Evolutionary conservation across 2,329 filamentous ascomycete species (phyloP), one percentile per base, ranked within the genome.

Genomic region (Colletotrichum sidae): DNA sequence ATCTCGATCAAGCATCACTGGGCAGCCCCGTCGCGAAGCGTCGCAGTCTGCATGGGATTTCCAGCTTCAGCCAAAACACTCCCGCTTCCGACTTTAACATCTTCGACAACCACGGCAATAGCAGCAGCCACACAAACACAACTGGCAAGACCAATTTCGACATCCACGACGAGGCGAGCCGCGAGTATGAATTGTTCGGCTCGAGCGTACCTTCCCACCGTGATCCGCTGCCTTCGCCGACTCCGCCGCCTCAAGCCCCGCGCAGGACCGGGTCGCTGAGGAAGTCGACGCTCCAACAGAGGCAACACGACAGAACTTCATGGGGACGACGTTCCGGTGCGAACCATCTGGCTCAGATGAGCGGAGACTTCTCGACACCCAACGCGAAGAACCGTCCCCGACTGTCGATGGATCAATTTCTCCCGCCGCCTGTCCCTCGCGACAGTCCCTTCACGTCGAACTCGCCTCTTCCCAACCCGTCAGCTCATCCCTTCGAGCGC

Each of bases 1-100:
- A 93, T 72, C 81, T 96, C 53, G 94, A 97, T 72, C 91, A 92
- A 69, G 84, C 89, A 35, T 90, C 86, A 71, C 84, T 92, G 60
- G 92, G 92, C 70, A 97, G 92, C 73, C 95, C 96, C 0, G 92
- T 95, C 65, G 92, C 94, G 51, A 97, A 97, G 82, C 88, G 96
- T 69, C 89, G 96, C 72, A 97, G 94, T 78, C 79, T 97, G 71
- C 93, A 97, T 75, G 91, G 91, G 54, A 86, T 89, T 47, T 83
- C 90, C n/a, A 87, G 80, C 70, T 82, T 90, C 68, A 84, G 84
- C 50, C 76, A 81, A 34, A 70, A 59, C 51, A 86, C 89, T 11
- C 76, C 79, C 60, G 85, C 89, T 11, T 76, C 79, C 60, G 85
- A 85, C 70, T 91, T 93, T 74, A 93, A 89, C 75, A 88, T 97